Evolutionary conservation across 2,329 filamentous ascomycete species (phyloP).

Genomic region (Xylariaceae sp.): DNA sequence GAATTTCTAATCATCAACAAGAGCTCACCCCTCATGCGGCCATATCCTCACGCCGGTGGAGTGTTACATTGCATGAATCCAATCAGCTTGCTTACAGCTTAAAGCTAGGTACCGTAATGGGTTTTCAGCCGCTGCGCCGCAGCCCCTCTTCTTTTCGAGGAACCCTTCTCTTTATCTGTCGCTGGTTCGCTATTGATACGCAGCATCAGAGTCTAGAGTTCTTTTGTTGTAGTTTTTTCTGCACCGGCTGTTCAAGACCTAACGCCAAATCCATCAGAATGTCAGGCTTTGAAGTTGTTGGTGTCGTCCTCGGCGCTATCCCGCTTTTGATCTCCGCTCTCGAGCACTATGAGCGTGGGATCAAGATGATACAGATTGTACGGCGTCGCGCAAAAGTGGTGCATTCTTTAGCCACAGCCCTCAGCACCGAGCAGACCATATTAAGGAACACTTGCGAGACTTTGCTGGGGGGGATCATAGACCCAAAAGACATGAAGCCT

Average conservation of each 20-base stretch:
- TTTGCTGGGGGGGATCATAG: slow-evolving; percentile 28
- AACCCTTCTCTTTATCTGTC: too few relatives aligned
- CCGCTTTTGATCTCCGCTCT: slow-evolving; percentile 24
- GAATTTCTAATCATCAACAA: too few relatives aligned
- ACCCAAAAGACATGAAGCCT: slow-evolving; percentile 23
- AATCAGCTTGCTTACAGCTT: too few relatives aligned
- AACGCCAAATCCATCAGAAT: slow-evolving; percentile 9
- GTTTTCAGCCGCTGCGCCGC: too few relatives aligned
- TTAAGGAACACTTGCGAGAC: slow-evolving; percentile 33
- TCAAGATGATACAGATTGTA: slow-evolving; percentile 20
- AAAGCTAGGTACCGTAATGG: too few relatives aligned
- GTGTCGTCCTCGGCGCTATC: slow-evolving; percentile 25
- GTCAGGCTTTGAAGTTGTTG: slow-evolving; percentile 27
- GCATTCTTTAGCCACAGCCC: slow-evolving; percentile 20
- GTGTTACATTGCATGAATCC: too few relatives aligned
- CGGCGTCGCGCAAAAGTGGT: slow-evolving; percentile 24
- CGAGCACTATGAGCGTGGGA: slow-evolving; percentile 24
- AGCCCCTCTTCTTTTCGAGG: too few relatives aligned
- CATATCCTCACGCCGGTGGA: too few relatives aligned
- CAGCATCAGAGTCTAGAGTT: too few relatives aligned
- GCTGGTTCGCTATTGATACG: too few relatives aligned
- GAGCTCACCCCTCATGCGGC: too few relatives aligned
- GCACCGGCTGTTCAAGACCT: neutral
- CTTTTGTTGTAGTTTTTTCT: too few relatives aligned
- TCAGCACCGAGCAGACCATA: slow-evolving; percentile 29